These are phyloP conservation scores for Arthrobotrys sphaeroides DNA, from an alignment of 2,329 filamentous ascomycete genomes.

Conservation along the genomic window DNA sequence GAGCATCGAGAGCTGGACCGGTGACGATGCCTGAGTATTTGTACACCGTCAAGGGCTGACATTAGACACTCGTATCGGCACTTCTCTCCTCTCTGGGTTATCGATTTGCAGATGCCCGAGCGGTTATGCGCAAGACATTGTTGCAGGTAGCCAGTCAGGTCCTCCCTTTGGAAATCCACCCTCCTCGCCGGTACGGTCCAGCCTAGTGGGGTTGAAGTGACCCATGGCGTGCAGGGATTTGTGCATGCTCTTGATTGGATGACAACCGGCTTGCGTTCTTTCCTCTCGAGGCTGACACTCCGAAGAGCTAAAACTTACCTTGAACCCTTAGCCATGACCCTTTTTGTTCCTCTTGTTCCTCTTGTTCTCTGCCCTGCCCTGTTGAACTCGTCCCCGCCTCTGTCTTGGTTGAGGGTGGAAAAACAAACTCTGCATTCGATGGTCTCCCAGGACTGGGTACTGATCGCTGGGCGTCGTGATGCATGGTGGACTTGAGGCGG, in stretches of 20 bases:
- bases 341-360: constrained; percentile 1
- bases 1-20: constrained; percentile 11
- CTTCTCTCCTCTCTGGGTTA: constrained; percentile 38
- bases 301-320: constrained; percentile 43
- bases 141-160: constrained; percentile 49
- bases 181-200: constrained; percentile 47
- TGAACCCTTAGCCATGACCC: constrained; percentile 35
- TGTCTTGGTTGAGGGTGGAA: constrained; percentile 25
- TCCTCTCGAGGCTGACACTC: constrained; percentile 48
- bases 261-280: constrained; percentile 25
- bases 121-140: constrained; percentile 50
- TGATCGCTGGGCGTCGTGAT: constrained; percentile 26
- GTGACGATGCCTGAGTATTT: constrained; percentile 10
- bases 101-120: constrained; percentile 50
- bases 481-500: constrained; percentile 15
- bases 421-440: constrained; percentile 30
- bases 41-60: constrained; percentile 28
- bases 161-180: constrained; percentile 29
- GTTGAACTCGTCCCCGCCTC: constrained; percentile 27
- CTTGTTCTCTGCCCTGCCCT: constrained; percentile 18
- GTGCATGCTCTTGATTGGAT: constrained; percentile 44
- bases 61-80: constrained; percentile 40
- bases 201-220: constrained; percentile 48
- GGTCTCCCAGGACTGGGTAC: neutral
- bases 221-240: constrained; percentile 51